Percentiles rank a stretch among this genome's conserved stretches.
phyloP scores from a whole-genome alignment of 2,329 filamentous ascomycete genomes.

The Tolypocladium tropicale region DNA sequence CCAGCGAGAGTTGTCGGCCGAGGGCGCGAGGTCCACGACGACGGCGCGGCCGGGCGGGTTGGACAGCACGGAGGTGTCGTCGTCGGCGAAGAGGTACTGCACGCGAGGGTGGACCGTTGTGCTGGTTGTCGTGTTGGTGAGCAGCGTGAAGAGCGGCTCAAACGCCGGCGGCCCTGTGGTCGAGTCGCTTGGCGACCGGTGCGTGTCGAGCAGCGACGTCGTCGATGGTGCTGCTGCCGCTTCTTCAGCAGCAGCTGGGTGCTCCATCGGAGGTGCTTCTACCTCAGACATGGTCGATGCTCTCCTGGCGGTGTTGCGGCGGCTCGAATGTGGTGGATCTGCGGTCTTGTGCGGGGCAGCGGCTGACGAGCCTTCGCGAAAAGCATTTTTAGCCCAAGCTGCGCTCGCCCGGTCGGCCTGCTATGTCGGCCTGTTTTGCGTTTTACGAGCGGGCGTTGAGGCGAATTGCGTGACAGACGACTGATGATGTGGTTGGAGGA shows the following conservation, averaged over 20 bases:
- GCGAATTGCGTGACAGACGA: background rate
- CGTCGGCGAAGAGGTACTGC: slow-evolving; percentile 89
- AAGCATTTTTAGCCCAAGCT: background rate
- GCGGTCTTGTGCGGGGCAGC: background rate
- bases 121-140: slow-evolving; percentile 64
- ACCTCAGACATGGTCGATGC: background rate
- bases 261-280: background rate
- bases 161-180: slow-evolving; percentile 36
- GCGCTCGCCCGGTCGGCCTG: background rate
- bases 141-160: slow-evolving; percentile 73
- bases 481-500: background rate
- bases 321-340: background rate
- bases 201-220: background rate
- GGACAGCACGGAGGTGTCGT: slow-evolving; percentile 70
- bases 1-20: slow-evolving; percentile 31
- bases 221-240: too few species aligned
- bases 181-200: slow-evolving; percentile 2
- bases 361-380: background rate
- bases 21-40: slow-evolving; percentile 42
- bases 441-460: background rate
- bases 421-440: background rate
- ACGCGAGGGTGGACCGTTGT: slow-evolving; percentile 76
- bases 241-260: background rate
- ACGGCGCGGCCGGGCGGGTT: slow-evolving; percentile 47
- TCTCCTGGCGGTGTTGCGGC: background rate